A percentile compares a stretch with the other conserved stretches of the same genome.
Conservation (phyloP, 2,329 filamentous ascomycete species). For the Trichoderma sp. region DNA sequence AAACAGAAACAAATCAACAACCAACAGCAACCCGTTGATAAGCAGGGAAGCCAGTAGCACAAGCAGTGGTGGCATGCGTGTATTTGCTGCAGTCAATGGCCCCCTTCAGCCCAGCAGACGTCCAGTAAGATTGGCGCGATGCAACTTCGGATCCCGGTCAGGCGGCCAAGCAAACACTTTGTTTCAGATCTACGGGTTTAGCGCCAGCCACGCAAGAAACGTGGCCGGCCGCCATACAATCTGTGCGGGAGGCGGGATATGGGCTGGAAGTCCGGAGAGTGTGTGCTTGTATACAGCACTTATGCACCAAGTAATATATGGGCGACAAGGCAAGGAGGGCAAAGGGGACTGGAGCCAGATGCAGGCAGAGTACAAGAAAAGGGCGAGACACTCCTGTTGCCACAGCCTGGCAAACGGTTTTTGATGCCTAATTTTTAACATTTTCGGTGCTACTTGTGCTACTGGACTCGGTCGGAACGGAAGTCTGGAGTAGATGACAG, state of each 20-base stretch:
- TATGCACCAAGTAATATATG: background rate
- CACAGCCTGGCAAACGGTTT: background rate
- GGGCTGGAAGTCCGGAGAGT: background rate
- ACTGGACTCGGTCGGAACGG: background rate
- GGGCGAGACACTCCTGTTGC: background rate
- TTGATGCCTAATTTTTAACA: background rate
- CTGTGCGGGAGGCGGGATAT: background rate
- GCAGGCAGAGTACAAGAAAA: background rate
- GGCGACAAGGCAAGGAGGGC: background rate
- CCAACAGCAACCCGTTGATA: background rate
- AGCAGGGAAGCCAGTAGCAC: background rate
- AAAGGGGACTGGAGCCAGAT: background rate
- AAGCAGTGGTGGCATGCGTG: background rate
- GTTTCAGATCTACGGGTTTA: constrained; percentile 23
- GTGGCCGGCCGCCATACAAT: constrained; percentile 5
- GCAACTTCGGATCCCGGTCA: constrained; percentile 11
- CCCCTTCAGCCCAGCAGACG: background rate
- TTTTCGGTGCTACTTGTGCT: background rate
- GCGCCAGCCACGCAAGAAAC: constrained; percentile 18
- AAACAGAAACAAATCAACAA: background rate
- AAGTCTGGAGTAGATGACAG: constrained; percentile 14
- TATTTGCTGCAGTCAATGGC: background rate
- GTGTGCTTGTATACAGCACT: too few relatives aligned
- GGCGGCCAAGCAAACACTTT: background rate
- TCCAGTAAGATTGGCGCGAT: constrained; percentile 4